A percentile compares a stretch with the other conserved stretches of the same genome.
Conservation (phyloP, 768 basidiomycete genomes). For the Phylloporus rhodoxanthus region DNA sequence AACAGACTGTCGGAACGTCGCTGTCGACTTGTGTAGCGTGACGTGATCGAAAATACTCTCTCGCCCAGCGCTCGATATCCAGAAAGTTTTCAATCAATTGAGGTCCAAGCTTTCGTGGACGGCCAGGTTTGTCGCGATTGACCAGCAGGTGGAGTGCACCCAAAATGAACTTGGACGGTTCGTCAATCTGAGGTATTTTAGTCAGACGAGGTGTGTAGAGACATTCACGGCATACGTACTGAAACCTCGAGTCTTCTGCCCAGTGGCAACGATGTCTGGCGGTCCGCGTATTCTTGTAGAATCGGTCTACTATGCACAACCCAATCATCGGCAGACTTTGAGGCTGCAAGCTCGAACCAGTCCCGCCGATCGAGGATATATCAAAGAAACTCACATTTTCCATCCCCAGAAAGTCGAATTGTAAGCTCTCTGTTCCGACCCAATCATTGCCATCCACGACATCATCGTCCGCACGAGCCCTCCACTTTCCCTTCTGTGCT, state of each 20-base stretch:
- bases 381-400: conserved; percentile 6
- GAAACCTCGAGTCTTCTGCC: conserved; percentile 22
- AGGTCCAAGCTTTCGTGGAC: conserved; percentile 22
- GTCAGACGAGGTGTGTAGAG: neutral
- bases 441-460: neutral
- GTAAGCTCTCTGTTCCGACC: conserved; percentile 1
- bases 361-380: neutral
- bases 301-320: conserved; percentile 18
- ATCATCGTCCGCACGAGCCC: neutral
- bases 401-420: neutral
- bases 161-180: conserved; percentile 21
- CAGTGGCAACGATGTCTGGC: conserved; percentile 23
- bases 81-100: conserved; percentile 30
- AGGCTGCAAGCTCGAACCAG: neutral
- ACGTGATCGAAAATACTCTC: conserved; percentile 24
- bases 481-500: conserved; percentile 16
- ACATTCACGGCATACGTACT: conserved; percentile 5
- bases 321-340: conserved; percentile 20
- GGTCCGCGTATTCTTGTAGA: conserved; percentile 25
- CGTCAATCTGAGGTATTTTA: conserved; percentile 18
- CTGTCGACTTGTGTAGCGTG: conserved; percentile 12
- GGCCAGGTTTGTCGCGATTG: conserved; percentile 19
- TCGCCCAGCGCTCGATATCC: conserved; percentile 22
- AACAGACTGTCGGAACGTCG: conserved; percentile 20
- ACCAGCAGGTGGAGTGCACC: conserved; percentile 26